Base-by-base conservation (phyloP, 345 rosid genomes). In the Aquilaria malaccensis region DNA sequence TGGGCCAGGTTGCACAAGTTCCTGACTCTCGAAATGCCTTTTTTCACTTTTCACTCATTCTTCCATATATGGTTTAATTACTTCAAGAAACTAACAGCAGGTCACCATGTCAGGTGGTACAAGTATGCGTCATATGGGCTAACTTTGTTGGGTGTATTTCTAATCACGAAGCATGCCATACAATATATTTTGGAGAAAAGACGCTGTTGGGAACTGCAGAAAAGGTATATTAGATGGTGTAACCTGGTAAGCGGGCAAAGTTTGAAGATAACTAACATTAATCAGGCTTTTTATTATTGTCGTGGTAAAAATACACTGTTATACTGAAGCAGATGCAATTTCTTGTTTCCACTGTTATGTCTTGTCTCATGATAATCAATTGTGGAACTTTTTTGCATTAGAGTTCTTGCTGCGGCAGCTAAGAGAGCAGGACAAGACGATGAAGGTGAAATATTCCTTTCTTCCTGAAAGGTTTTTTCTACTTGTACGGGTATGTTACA, bases 361-460 rank as follows among this genome's bases (percentile, higher is more conserved):
- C 53, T 48, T 67, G 10, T 63, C 10, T 45, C 22, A 48, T 30
- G 64, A 48, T 62, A 71, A 50, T 64, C 61, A 77, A 52, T 50
- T 63, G 54, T 63, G 9, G 55, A 55, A 45, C 55, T 43, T 33
- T 65, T 13, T 74, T 68, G 29, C 58, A 83, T 75, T 79, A 94
- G 99, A 82, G 95, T 90, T 68, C 89, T 86, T 74, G 92, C 88
- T 62, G 98, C 96, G 59, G 96, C 81, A 70, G 92, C 92, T 48
- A 80, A 77, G 80, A 84, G 79, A 77, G 70, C 79, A 58, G 90
- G 78, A 70, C 73, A 71, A 65, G 81, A 77, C 52, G 67, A 55
- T 71, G 88, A 86, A 77, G 95, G 97, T 85, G 75, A 70, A 56
- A 33, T 60, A 45, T 61, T 58, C 30, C 13, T 61, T 58, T 33